Evolutionary conservation across 257 asterid species (phyloP).

Genomic region (Eustoma russellianum): DNA sequence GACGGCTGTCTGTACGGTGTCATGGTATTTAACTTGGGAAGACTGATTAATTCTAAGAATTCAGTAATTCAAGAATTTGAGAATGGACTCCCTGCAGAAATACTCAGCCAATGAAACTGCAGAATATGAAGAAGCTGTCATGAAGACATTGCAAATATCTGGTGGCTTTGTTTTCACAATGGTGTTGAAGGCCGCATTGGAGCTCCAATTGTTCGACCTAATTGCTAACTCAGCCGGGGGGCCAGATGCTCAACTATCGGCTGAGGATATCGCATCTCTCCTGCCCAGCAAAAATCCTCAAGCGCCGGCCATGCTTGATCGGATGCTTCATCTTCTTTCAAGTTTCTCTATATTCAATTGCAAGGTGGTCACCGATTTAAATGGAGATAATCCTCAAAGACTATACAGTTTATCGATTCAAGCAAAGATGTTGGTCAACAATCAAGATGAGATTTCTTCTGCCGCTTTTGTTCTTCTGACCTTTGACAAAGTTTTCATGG

Average conservation of each 20-base stretch:
- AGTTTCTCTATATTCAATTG: constrained; percentile 7
- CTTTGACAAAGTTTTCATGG: constrained; percentile 16
- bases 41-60: no score
- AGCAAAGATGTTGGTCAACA: not conserved
- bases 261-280: constrained; percentile 9
- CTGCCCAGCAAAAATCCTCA: constrained; percentile 13
- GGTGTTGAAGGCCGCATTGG: constrained; percentile 16
- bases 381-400: constrained; percentile 5
- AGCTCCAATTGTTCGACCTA: constrained; percentile 12
- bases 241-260: constrained; percentile 10
- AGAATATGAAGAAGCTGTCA: constrained; percentile 15
- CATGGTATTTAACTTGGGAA: no score
- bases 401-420: constrained; percentile 3
- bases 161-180: constrained; percentile 5
- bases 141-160: constrained; percentile 1
- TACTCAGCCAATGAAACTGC: no score
- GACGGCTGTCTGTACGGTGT: no score
- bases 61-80: no score
- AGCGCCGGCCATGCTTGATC: constrained; percentile 11
- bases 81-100: not conserved
- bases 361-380: not conserved
- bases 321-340: constrained; percentile 15
- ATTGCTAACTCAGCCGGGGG: not conserved
- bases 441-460: constrained; percentile 7
- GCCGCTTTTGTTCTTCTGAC: not conserved